Evolutionary conservation across 2,329 filamentous ascomycete genomes (phyloP), one percentile per base, ranked within the genome.

Genomic region (Aschersonia sp.): DNA sequence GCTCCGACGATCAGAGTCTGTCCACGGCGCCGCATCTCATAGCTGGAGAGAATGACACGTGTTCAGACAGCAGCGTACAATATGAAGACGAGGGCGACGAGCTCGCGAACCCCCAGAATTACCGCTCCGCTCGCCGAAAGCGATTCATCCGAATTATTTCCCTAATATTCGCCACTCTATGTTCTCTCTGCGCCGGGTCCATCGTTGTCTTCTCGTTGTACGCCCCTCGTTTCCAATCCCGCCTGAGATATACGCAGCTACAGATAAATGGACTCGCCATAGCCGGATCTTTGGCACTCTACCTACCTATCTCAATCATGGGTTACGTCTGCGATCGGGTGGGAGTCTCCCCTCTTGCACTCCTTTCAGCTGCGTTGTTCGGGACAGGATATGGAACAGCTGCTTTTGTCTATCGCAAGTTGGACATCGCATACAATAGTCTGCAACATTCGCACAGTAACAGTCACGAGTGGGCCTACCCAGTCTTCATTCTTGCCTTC

Each of bases 131-230:
- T 30, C 57, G 55, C 42, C 56, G 54, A 46, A 66, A 62, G 47
- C 56, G 60, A 35, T 47, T 58, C n/a, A 52, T 66, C 32, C 71
- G 70, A 49, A 53, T 64, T 54, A 48, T 75, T 43, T 72, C 78
- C 48, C 79, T 81, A 56, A 53, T 71, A 31, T 68, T 69, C 29
- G 72, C 78, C 31, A 70, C 80, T 32, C 52, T 78, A 12, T 71
- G 72, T 12, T 70, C 77, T 11, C 75, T 96, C 33, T 92, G 86
- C 62, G 90, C 88, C 32, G 92, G 90, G 52, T 94, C 87, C 58
- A 87, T 97, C 58, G 88, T 87, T 45, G 85, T 88, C 45, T 98
- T 92, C 69, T 95, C 88, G 37, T 79, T 98, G 33, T 98, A 97
- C 63, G 92, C 85, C 7, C 89, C 87, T 55, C 73, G 94, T 44